Conservation (phyloP, 176 grass and related monocot genomes). For the Eleusine coracana region DNA sequence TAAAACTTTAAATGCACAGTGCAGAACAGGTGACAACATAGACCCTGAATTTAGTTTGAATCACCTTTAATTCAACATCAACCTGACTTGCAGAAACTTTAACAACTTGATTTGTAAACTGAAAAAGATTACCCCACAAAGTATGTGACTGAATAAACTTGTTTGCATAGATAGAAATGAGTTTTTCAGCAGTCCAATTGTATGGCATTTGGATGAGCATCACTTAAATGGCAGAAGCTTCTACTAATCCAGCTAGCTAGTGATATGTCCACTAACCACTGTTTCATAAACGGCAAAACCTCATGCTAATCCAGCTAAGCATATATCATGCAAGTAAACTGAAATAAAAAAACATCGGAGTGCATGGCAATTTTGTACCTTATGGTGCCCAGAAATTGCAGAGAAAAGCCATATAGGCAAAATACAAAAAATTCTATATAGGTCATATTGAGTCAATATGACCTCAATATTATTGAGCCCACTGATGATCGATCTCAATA, state of each 20-base stretch:
- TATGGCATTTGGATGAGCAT: background rate
- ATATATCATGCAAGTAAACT: background rate
- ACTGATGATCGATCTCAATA: background rate
- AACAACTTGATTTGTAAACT: background rate
- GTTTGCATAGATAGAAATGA: background rate
- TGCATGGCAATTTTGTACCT: background rate
- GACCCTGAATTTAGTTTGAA: background rate
- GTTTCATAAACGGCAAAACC: background rate
- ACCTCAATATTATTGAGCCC: too few relatives aligned
- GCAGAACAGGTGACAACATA: background rate
- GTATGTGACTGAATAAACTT: background rate
- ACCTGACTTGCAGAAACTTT: background rate
- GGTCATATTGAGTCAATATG: too few relatives aligned
- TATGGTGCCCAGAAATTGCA: background rate
- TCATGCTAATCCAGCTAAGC: background rate
- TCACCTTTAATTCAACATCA: background rate
- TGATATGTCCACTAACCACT: background rate
- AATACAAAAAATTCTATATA: background rate
- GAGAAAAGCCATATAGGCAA: background rate
- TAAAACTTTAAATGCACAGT: background rate
- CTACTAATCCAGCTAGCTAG: background rate
- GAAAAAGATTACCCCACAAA: background rate
- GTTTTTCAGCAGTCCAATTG: background rate
- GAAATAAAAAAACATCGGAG: background rate
- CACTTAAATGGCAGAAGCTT: background rate